Percentiles rank a stretch among this genome's conserved stretches.
phyloP scores from a whole-genome alignment of 1,139 yeast species.

The Komagataea norvegica region DNA sequence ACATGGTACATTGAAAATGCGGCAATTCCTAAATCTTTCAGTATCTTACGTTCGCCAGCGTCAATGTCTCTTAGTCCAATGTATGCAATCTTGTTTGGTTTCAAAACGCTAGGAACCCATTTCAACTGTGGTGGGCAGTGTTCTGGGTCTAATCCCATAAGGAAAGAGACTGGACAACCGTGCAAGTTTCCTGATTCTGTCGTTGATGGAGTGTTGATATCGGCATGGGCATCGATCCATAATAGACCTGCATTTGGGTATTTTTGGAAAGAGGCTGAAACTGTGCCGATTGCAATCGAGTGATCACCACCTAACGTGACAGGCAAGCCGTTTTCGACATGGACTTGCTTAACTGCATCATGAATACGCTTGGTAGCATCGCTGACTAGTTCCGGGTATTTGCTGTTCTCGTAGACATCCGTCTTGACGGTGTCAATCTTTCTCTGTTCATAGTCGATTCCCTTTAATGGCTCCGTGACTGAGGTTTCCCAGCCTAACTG shows the following conservation, averaged over 20 bases:
- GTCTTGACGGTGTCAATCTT: conserved; percentile 24
- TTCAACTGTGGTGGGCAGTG: conserved; percentile 61
- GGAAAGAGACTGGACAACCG: conserved; percentile 93
- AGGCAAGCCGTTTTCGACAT: conserved; percentile 55
- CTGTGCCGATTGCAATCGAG: conserved; percentile 92
- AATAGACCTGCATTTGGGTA: conserved; percentile 85
- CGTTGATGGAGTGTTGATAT: conserved; percentile 84
- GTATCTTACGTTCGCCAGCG: conserved; percentile 70
- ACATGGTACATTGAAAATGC: conserved; percentile 96
- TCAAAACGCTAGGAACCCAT: conserved; percentile 78
- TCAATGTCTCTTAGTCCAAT: conserved; percentile 95
- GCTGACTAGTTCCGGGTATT: conserved; percentile 75
- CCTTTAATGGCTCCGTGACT: conserved; percentile 54
- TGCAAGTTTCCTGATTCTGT: conserved; percentile 90
- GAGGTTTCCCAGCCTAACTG: conserved; percentile 68
- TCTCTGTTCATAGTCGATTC: conserved; percentile 39
- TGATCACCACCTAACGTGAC: conserved; percentile 96
- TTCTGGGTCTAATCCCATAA: conserved; percentile 61
- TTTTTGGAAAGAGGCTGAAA: conserved; percentile 72
- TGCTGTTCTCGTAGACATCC: conserved; percentile 48
- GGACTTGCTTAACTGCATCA: conserved; percentile 50
- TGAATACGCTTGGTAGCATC: conserved; percentile 64
- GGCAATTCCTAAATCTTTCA: conserved; percentile 66
- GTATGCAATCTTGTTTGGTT: conserved; percentile 74
- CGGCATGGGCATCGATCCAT: conserved; percentile 99